phyloP scores from a whole-genome alignment of 805 yeast species.

The Lipomyces mesembrius region DNA sequence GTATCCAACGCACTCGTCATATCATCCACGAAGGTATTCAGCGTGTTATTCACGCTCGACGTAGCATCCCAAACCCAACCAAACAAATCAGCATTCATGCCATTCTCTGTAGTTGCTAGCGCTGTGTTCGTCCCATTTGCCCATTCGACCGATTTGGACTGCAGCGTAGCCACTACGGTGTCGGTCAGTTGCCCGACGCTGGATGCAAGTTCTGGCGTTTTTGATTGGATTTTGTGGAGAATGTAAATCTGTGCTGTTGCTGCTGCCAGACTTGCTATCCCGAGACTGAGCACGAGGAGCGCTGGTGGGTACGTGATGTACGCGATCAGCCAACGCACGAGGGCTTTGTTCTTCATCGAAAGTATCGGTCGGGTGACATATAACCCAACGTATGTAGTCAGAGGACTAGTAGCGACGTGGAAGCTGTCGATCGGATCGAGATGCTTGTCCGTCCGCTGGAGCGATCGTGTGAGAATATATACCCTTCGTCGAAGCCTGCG shows the following conservation, averaged over 20 bases:
- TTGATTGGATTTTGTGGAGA: slow-evolving; percentile 44
- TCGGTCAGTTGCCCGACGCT: slow-evolving; percentile 21
- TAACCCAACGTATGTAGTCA: slow-evolving; percentile 27
- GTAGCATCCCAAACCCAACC: slow-evolving; percentile 69
- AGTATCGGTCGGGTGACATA: slow-evolving; percentile 30
- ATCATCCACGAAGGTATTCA: slow-evolving; percentile 58
- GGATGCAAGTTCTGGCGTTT: slow-evolving; percentile 27
- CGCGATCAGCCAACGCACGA: slow-evolving; percentile 53
- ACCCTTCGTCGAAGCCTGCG: slow-evolving; percentile 49
- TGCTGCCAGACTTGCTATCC: slow-evolving; percentile 60
- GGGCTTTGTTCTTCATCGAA: slow-evolving; percentile 16
- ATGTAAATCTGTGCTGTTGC: slow-evolving; percentile 61
- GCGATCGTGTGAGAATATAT: slow-evolving; percentile 22
- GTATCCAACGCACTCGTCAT: slow-evolving; percentile 63
- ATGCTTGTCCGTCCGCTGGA: slow-evolving; percentile 30
- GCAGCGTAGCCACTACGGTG: slow-evolving; percentile 46
- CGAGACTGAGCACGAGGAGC: slow-evolving; percentile 55
- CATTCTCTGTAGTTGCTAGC: slow-evolving; percentile 54
- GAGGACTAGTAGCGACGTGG: slow-evolving; percentile 30
- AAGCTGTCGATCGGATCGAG: slow-evolving; percentile 38
- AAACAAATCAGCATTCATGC: slow-evolving; percentile 66
- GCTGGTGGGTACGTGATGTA: slow-evolving; percentile 63
- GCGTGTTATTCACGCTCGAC: slow-evolving; percentile 61
- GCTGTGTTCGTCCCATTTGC: slow-evolving; percentile 59
- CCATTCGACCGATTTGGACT: slow-evolving; percentile 50